phyloP scores from a whole-genome alignment of 805 yeast genomes.

The Wickerhamiella spandovensis region DNA sequence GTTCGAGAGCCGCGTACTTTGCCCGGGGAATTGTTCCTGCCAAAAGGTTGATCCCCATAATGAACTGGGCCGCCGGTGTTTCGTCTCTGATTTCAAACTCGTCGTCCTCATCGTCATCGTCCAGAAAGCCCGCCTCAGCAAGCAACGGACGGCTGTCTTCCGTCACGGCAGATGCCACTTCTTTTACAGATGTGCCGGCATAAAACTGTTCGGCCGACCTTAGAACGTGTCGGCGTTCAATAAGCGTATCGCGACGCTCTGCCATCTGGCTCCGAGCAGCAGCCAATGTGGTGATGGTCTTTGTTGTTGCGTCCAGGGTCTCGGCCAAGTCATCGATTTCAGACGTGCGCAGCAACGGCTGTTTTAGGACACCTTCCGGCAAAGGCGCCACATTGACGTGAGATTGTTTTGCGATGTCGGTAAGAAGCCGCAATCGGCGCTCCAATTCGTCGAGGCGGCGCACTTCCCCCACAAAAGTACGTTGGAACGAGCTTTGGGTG shows the following conservation, averaged over 20 bases:
- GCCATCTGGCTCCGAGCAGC: slow-evolving; percentile 54
- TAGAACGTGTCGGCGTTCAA: slow-evolving; percentile 57
- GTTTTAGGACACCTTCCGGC: not conserved
- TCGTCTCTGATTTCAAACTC: slow-evolving; percentile 16
- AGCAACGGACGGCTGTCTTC: slow-evolving; percentile 26
- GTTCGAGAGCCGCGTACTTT: slow-evolving; percentile 58
- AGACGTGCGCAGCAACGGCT: slow-evolving; percentile 28
- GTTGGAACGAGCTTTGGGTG: slow-evolving; percentile 66
- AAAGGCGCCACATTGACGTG: not conserved
- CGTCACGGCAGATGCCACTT: slow-evolving; percentile 18
- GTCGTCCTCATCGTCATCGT: slow-evolving; percentile 1
- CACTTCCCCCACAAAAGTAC: slow-evolving; percentile 77
- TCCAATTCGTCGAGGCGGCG: slow-evolving; percentile 60
- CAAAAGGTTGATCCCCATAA: slow-evolving; percentile 35
- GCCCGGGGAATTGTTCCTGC: slow-evolving; percentile 72
- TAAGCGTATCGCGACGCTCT: slow-evolving; percentile 43
- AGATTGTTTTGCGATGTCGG: not conserved
- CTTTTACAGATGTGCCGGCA: slow-evolving; percentile 21
- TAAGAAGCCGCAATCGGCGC: slow-evolving; percentile 27
- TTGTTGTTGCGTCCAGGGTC: slow-evolving; percentile 53
- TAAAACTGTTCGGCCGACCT: slow-evolving; percentile 34
- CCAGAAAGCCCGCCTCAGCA: not conserved
- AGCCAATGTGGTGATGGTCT: slow-evolving; percentile 53
- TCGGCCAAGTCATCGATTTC: slow-evolving; percentile 59
- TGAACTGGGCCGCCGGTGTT: not conserved